Base-by-base conservation (phyloP, 345 rosid species). In the Laguncularia racemosa region DNA sequence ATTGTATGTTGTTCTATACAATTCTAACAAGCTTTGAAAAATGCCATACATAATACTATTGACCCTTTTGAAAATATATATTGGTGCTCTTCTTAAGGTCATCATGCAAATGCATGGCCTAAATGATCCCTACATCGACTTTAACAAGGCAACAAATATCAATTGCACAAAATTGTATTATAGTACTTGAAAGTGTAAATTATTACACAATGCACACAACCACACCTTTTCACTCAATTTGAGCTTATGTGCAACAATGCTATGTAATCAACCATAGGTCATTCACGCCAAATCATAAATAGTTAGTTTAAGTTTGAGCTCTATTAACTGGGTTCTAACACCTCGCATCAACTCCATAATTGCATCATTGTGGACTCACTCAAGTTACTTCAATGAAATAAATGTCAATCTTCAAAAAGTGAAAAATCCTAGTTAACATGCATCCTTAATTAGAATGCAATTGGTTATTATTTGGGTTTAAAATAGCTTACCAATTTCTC, bases 31-130 rank as follows among this genome's bases (percentile, higher is more conserved):
- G 97, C 83, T 93, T 97, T 0, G 97, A 97, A 68, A 93, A 89
- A 79, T 93, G 99, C 97, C 95, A 93, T 23, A 95, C 97, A 16
- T 89, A 89, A 96, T 95, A 85, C 53, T 93, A 95, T 14, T 84
- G 78, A 44, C 84, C 89, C 63, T 95, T 88, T 96, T 85, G 89
- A 0, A 95, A 95, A 55, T 89, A 89, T 1, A 87, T 85, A 68
- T 89, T 89, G 4, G 87, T 91, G 74, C 87, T 96, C 69, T 89
- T 93, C 71, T 93, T 95, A 64, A 93, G 96, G 69, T 93, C 97
- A 47, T 89, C 99, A 58, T 87, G 95, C 52, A 93, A 75, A 13
- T 97, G 91, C 61, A 93, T 87, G 4, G 97, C 97, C 63, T 93
- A 97, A 76, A 93, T 79, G 46, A 93, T 85, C 97, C 87, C 89